Base-by-base conservation (phyloP, 129 eudicot species). In the Centaurea solstitialis region DNA sequence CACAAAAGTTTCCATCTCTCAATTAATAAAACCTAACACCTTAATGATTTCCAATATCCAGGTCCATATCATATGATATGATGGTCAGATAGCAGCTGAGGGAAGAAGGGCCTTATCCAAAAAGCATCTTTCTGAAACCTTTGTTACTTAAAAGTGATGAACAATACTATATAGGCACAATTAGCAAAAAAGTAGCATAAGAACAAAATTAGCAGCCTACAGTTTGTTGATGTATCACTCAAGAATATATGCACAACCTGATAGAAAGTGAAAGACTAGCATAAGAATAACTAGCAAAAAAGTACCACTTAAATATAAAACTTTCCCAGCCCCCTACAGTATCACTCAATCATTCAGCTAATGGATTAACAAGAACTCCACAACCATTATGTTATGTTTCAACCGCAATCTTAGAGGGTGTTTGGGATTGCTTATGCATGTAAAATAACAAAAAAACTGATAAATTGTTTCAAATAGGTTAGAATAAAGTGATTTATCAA, bases 221-320 rank as follows among this genome's bases (percentile, higher is more conserved):
- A 33, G 37, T 33, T 33, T 5, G 37, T 33, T 33, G 37, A 3
- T 33, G 5, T 33, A 33, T 33, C 37, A 33, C 37, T 33, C 20
- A 21, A 72, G 76, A 41, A 72, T 43, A 43, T 43, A 43, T 72
- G 62, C 35, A 72, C 35, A 11, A 72, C 13, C 13, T 20, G 64
- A 23, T 73, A 39, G 65, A 43, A 21, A 73, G 65, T 73, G 76
- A 43, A 71, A 40, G 57, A 72, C 76, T 40, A 39, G 53, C 53
- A 35, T 70, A 35, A 70, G 9, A 22, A 39, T 10, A 23, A 43
- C 22, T 43, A 39, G 7, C 17, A 71, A 39, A 3, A 39, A 3
- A 28, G 13, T 39, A 40, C 12, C 12, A 73, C 18, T 73, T 43
- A 64, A 43, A 43, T 73, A 12, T 17, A 57, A 8, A 20, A 18